These are phyloP conservation scores for Capsella bursapastoris DNA, from an alignment of 345 rosid species.

Conservation along the genomic window DNA sequence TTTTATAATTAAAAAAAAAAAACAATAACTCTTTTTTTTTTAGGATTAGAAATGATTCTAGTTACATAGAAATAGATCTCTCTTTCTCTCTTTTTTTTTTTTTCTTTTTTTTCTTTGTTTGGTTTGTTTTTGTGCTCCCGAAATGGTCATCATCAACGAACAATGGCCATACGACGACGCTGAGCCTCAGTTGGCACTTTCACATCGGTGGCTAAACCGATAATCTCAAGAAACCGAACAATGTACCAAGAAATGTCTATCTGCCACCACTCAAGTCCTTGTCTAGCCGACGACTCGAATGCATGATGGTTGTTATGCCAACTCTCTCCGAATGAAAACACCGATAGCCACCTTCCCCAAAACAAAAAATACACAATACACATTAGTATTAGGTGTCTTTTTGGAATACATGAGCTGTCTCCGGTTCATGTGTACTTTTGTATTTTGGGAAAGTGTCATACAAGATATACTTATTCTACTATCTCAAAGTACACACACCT, in stretches of 20 bases:
- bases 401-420: conserved; percentile 16
- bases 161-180: conserved; percentile 59
- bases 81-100: not conserved
- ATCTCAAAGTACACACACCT: conserved; percentile 1
- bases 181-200: conserved; percentile 67
- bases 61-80: conserved; percentile 30
- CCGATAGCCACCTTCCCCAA: conserved; percentile 71
- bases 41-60: conserved; percentile 31
- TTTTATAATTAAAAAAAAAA: conserved; percentile 6
- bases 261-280: conserved; percentile 95
- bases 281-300: conserved; percentile 79
- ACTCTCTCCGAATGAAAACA: conserved; percentile 90
- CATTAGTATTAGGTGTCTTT: not conserved
- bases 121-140: not conserved
- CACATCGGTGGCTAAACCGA: conserved; percentile 78
- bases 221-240: conserved; percentile 58
- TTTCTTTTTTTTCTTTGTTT: too few relatives aligned
- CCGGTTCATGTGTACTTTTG: not conserved
- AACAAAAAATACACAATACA: not conserved
- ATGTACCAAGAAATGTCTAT: conserved; percentile 84
- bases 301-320: conserved; percentile 98
- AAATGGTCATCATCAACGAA: conserved; percentile 31
- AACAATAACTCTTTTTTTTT: conserved; percentile 7
- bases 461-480: not conserved
- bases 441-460: conserved; percentile 5